These are phyloP conservation scores for Bipolaris gigantea DNA, from an alignment of 2,329 filamentous ascomycete species.

Conservation along the genomic window DNA sequence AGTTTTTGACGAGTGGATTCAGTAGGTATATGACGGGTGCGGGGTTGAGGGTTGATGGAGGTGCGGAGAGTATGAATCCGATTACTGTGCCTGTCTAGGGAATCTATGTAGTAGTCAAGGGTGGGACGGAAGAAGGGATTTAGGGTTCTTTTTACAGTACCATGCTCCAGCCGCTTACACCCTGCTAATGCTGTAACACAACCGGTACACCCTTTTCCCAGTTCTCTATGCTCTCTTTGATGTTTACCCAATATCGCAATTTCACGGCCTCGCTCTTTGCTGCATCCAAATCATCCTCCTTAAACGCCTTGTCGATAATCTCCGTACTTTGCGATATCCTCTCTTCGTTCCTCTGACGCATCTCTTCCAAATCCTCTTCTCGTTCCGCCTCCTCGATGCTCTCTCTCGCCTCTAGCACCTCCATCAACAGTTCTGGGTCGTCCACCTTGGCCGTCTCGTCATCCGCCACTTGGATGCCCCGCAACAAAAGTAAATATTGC, in stretches of 20 bases:
- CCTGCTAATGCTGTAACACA: slow-evolving; percentile 56
- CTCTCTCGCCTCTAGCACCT: slow-evolving; percentile 72
- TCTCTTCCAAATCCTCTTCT: slow-evolving; percentile 64
- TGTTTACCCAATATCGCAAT: slow-evolving; percentile 88
- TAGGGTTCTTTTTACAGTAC: not conserved
- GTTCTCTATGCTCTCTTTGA: slow-evolving; percentile 74
- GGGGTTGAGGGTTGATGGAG: slow-evolving; percentile 65
- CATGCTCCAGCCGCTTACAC: not conserved
- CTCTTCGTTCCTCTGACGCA: slow-evolving; percentile 68
- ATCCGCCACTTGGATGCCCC: slow-evolving; percentile 74
- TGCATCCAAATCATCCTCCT: slow-evolving; percentile 62
- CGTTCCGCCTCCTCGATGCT: slow-evolving; percentile 60
- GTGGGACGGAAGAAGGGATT: not conserved
- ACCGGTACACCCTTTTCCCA: slow-evolving; percentile 80
- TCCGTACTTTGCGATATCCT: slow-evolving; percentile 67
- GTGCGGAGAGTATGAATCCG: slow-evolving; percentile 51
- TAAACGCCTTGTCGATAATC: slow-evolving; percentile 66
- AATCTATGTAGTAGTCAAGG: no score
- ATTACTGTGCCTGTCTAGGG: slow-evolving; percentile 42
- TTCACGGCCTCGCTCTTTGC: slow-evolving; percentile 74
- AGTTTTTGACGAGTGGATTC: slow-evolving; percentile 65
- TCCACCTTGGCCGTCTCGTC: slow-evolving; percentile 75
- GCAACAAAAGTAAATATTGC: slow-evolving; percentile 77
- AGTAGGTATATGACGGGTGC: slow-evolving; percentile 64
- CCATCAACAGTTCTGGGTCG: slow-evolving; percentile 71